Percentiles rank a stretch among this genome's conserved stretches.
Evolutionary conservation across 1,139 yeast species (phyloP).

Genomic region (Nakaseomyces kungkrabaensis): DNA sequence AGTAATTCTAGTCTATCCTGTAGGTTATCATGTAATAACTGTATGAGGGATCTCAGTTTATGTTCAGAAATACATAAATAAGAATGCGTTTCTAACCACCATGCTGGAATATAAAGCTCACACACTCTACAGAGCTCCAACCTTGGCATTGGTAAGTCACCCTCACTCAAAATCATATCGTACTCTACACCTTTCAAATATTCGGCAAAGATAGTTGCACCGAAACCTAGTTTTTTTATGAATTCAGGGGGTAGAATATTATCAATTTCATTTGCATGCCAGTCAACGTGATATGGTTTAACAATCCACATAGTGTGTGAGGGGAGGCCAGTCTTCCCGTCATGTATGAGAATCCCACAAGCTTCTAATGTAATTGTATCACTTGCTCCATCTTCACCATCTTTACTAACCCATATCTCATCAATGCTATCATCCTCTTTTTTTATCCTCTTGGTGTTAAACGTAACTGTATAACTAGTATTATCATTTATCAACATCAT

Average conservation of each 20-base stretch:
- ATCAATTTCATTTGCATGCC: constrained; percentile 37
- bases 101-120: constrained; percentile 82
- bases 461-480: constrained; percentile 61
- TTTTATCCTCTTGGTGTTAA: constrained; percentile 25
- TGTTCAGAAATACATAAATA: constrained; percentile 84
- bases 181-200: constrained; percentile 58
- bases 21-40: constrained; percentile 64
- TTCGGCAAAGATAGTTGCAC: constrained; percentile 72
- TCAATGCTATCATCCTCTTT: constrained; percentile 17
- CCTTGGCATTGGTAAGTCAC: constrained; percentile 63
- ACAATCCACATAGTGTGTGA: constrained; percentile 91
- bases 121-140: constrained; percentile 83
- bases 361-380: constrained; percentile 73
- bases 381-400: constrained; percentile 29
- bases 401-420: constrained; percentile 7
- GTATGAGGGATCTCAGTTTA: constrained; percentile 71
- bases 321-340: constrained; percentile 44
- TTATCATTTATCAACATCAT: constrained; percentile 66
- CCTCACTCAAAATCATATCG: constrained; percentile 50
- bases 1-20: constrained; percentile 45
- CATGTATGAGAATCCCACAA: constrained; percentile 87
- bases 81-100: constrained; percentile 93
- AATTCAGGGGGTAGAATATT: constrained; percentile 54
- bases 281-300: constrained; percentile 58
- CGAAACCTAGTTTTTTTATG: constrained; percentile 73